phyloP scores from a whole-genome alignment of 176 grass and related monocot genomes.

The Oryza australiensis region DNA sequence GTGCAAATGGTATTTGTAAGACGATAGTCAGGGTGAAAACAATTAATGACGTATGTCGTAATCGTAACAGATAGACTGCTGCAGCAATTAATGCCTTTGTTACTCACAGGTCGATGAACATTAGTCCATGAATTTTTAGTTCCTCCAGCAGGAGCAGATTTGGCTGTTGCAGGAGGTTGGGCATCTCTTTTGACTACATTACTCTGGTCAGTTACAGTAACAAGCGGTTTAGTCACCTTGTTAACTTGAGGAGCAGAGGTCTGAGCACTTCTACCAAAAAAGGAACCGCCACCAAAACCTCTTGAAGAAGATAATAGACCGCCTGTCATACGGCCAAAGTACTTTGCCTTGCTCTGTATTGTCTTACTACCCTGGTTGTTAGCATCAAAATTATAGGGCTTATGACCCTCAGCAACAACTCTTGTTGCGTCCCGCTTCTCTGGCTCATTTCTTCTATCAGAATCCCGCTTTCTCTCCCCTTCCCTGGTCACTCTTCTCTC shows the following conservation, averaged over 20 bases:
- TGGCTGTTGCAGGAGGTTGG: slow-evolving; percentile 42
- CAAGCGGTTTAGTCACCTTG: slow-evolving; percentile 49
- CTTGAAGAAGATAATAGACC: slow-evolving; percentile 69
- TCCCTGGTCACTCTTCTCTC: slow-evolving; percentile 58
- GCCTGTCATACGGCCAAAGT: slow-evolving; percentile 70
- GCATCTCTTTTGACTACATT: slow-evolving; percentile 60
- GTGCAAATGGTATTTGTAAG: slow-evolving; percentile 24
- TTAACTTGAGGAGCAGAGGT: slow-evolving; percentile 43
- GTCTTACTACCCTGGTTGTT: slow-evolving; percentile 42
- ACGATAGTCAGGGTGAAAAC: slow-evolving; percentile 25
- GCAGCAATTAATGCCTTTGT: slow-evolving; percentile 28
- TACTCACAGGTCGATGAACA: slow-evolving; percentile 70
- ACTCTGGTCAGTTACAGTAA: slow-evolving; percentile 49
- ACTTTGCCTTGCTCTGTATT: slow-evolving; percentile 53
- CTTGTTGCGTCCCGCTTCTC: slow-evolving; percentile 44
- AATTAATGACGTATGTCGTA: slow-evolving; percentile 11
- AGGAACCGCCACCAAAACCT: slow-evolving; percentile 55
- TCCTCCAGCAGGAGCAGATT: slow-evolving; percentile 57
- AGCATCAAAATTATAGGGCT: slow-evolving; percentile 42
- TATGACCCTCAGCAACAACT: slow-evolving; percentile 39
- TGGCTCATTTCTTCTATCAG: slow-evolving; percentile 52
- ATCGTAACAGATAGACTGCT: neutral
- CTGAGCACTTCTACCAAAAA: slow-evolving; percentile 73
- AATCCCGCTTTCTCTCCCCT: slow-evolving; percentile 53
- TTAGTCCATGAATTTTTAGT: slow-evolving; percentile 47